Base-by-base conservation (phyloP, 306 rosid species). In the Quercus dentata region DNA sequence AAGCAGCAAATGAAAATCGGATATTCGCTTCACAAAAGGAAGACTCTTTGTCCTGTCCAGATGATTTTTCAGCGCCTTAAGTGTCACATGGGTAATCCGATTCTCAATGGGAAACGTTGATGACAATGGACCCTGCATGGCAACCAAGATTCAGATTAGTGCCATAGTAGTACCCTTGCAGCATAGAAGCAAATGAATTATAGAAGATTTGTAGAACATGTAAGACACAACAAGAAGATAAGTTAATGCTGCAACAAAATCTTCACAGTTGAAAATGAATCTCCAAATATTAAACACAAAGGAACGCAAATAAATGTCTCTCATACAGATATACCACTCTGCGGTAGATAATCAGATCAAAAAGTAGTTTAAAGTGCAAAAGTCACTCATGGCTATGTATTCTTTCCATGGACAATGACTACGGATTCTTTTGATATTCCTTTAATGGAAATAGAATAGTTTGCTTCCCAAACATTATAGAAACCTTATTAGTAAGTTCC, bases 1-100 rank as follows among this genome's bases (percentile, higher is more conserved):
- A 0, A 96, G 94, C 79, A 96, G 87, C 83, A 96, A 88, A 88
- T 96, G 99, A 69, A 96, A 96, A 83, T 96, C 99, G 0, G 98
- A 84, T 78, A 93, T 91, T 71, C 89, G 86, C 93, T 93, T 96
- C 87, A 89, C 97, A 27, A 90, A 88, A 35, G 97, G 89, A 82
- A 91, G 89, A 76, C 52, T 85, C 85, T 89, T 96, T 14, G 92
- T 75, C 23, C 92, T 85, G 56, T 93, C 98, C 51, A 96, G 89
- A 83, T 93, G 99, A 85, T 46, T 91, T 87, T 87, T 96, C 86
- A 96, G 85, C 1, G 97, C 98, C 84, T 27, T 89, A 88, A 85
- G 71, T 0, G 89, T 74, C 84, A 91, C 87, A 11, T 64, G 81
- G 63, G 71, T 68, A 67, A 28, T 85, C 74, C 98, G 90, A 80